Conservation (phyloP, 169 alveolate species). For the Plasmodium inui region DNA sequence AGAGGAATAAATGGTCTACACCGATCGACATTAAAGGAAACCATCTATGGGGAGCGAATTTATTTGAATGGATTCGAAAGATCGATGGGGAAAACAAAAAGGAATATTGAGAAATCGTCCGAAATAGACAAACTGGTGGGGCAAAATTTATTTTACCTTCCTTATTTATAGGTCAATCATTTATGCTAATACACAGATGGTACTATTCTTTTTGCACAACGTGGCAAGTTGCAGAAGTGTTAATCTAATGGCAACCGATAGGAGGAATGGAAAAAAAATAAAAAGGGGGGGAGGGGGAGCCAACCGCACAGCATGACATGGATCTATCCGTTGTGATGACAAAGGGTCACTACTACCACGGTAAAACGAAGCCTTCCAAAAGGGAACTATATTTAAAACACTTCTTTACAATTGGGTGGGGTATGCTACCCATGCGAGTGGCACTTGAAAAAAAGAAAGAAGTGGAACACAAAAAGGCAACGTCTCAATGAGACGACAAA, state of each 20-base stretch:
- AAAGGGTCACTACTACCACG: no score
- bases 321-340: no score
- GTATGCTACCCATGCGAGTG: not conserved
- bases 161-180: not conserved
- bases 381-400: not conserved
- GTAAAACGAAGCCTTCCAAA: not conserved
- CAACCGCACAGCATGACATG: not conserved
- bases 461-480: not conserved
- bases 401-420: not conserved
- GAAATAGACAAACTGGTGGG: not conserved
- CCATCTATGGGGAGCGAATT: not conserved
- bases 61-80: not conserved
- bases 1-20: not conserved
- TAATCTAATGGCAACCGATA: no score
- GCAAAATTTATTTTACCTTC: not conserved
- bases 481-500: not conserved
- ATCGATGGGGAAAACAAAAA: not conserved
- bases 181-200: not conserved
- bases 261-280: no score
- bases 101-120: not conserved
- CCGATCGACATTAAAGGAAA: not conserved
- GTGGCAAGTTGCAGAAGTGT: not conserved
- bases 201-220: not conserved
- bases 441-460: not conserved
- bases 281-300: no score